Evolutionary conservation across 2,329 filamentous ascomycete genomes (phyloP), one percentile per base, ranked within the genome.

Genomic region (Claviceps digitariae): DNA sequence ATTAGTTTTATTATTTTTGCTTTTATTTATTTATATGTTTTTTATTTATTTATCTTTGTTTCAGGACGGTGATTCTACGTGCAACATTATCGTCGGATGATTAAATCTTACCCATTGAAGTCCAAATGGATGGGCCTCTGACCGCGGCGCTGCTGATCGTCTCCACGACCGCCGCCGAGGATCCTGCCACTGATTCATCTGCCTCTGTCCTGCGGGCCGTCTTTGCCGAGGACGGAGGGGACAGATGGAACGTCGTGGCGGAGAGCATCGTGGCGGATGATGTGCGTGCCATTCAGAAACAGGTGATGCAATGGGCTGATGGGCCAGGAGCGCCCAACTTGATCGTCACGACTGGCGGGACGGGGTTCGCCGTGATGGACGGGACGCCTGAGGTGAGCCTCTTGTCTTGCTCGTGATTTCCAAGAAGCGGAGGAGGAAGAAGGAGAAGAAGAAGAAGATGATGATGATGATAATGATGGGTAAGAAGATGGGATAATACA

Each of bases 301-400:
- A 82, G 50, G 77, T 98, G 50, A 80, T 74, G 56, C 64, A 72
- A 12, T 96, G 88, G 87, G 75, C 86, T 0, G 90, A 95, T 67
- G 69, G 75, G 12, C 67, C 77, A 5, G 75, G 76, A 48, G 67
- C 74, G 4, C 67, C 84, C 50, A 91, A 95, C 67, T 70, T 97
- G 54, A 79, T 98, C 55, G 68, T 96, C 48, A 91, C 90, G 0
- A 95, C 89, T 7, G 93, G 93, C 23, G 93, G 93, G 2, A 98
- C 93, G 1, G 93, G 93, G 0, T 98, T 98, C 68, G 86, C 93
- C 8, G 74, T 82, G 12, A 80, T 84, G 53, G 93, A 98, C 71
- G 75, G 79, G 44, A 98, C 93, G 0, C 93, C 93, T 2, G 93
- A 97, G 77, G 88, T 90, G 66, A 58, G 58, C 9, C 48, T 51